phyloP scores from a whole-genome alignment of 2,329 filamentous ascomycete genomes.

The Tolypocladium capitatum region DNA sequence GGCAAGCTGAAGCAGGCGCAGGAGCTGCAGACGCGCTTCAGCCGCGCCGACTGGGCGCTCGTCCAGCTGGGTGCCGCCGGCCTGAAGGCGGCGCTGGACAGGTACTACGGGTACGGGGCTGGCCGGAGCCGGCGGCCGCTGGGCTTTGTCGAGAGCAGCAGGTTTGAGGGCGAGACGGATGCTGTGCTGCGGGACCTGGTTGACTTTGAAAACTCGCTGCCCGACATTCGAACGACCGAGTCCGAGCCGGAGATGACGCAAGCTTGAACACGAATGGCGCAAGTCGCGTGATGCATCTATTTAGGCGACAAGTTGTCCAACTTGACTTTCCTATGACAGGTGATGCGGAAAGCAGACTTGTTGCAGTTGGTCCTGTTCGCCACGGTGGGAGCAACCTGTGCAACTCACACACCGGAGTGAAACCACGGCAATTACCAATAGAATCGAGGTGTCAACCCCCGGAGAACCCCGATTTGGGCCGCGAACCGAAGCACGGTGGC shows the following conservation, averaged over 20 bases:
- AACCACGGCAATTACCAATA: no score
- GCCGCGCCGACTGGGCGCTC: conserved; percentile 15
- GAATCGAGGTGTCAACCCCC: no score
- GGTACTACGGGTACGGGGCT: conserved; percentile 2
- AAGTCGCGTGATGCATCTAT: background rate
- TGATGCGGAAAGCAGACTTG: background rate
- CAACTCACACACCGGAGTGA: background rate
- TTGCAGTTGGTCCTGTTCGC: background rate
- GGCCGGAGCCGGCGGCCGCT: conserved; percentile 14
- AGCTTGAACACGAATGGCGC: background rate
- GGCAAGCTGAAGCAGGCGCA: conserved; percentile 20
- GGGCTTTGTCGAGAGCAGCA: conserved; percentile 7
- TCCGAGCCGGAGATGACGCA: no score
- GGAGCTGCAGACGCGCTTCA: conserved; percentile 20
- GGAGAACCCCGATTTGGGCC: background rate
- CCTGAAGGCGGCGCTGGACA: conserved; percentile 11
- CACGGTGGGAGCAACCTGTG: background rate
- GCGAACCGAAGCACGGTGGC: background rate
- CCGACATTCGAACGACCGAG: background rate
- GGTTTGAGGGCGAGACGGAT: conserved; percentile 11
- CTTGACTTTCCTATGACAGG: no score
- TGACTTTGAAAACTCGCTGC: conserved; percentile 10
- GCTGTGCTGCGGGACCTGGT: conserved; percentile 7
- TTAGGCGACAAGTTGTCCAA: background rate
- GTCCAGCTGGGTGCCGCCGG: conserved; percentile 15